A percentile compares a stretch with the other conserved stretches of the same genome.
Conservation (phyloP, 2,329 filamentous ascomycete genomes). For the Cylindrodendrum hubeiense region DNA sequence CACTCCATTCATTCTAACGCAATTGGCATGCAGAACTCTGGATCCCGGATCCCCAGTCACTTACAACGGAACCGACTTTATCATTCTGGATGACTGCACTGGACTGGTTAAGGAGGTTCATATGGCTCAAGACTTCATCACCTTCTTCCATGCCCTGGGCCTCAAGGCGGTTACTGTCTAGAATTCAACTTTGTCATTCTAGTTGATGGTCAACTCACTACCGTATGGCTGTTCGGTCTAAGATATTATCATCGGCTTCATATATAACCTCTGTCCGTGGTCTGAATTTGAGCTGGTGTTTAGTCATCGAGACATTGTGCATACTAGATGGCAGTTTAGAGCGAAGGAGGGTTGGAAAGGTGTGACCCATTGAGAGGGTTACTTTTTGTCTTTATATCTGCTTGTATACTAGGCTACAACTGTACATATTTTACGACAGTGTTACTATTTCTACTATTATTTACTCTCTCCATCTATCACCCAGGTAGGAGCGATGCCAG, state of each 20-base stretch:
- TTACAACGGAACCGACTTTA: constrained; percentile 15
- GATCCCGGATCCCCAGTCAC: not conserved
- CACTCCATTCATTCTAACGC: not conserved
- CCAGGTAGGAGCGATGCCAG: too few relatives aligned
- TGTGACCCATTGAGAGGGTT: too few relatives aligned
- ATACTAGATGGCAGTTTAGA: too few relatives aligned
- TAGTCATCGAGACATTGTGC: too few relatives aligned
- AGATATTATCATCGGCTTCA: not conserved
- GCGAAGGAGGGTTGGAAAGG: too few relatives aligned
- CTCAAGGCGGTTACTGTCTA: constrained; percentile 3
- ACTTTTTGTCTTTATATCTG: too few relatives aligned
- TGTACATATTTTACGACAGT: too few relatives aligned
- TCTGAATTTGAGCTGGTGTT: too few relatives aligned
- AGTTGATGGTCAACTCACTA: not conserved
- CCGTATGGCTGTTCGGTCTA: not conserved
- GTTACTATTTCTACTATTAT: too few relatives aligned
- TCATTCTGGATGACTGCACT: constrained; percentile 14
- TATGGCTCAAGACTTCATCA: constrained; percentile 19
- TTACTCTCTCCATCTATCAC: too few relatives aligned
- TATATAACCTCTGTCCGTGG: not conserved
- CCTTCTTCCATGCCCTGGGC: constrained; percentile 15
- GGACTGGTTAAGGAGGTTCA: constrained; percentile 16
- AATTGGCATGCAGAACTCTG: constrained; percentile 2
- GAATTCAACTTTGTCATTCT: not conserved
- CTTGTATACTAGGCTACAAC: too few relatives aligned